Evolutionary conservation across 352 stramenopile species (phyloP).

Genomic region (Globisporangium apiculatum): DNA sequence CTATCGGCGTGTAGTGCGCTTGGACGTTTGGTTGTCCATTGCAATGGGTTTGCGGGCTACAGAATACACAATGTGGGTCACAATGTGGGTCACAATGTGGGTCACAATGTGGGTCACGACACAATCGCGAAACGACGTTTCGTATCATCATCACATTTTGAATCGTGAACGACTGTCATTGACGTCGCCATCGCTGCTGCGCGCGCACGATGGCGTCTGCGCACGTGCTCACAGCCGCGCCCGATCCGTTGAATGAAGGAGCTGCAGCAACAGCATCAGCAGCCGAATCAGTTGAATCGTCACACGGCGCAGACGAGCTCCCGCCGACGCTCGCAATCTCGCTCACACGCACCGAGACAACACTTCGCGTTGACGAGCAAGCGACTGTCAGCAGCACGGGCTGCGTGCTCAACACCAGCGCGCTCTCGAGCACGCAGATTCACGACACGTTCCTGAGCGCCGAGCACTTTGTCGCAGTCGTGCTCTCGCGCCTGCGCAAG

Average conservation of each 20-base stretch:
- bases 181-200: not conserved
- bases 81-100: too few relatives aligned
- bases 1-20: too few relatives aligned
- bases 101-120: too few relatives aligned
- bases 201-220: not conserved
- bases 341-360: conserved; percentile 8
- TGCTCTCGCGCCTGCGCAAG: conserved; percentile 44
- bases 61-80: too few relatives aligned
- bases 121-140: not conserved
- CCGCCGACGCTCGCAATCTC: conserved; percentile 7
- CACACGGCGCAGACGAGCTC: not conserved
- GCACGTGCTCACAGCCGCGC: not conserved
- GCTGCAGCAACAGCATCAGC: too few relatives aligned
- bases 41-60: too few relatives aligned
- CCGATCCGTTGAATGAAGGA: too few relatives aligned
- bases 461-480: conserved; percentile 46
- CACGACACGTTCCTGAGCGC: conserved; percentile 19
- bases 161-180: too few relatives aligned
- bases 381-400: not conserved
- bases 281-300: not conserved
- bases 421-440: conserved; percentile 6
- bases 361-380: not conserved
- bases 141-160: too few relatives aligned
- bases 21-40: too few relatives aligned
- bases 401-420: not conserved